Base-by-base conservation (phyloP, 2,329 filamentous ascomycete species). In the Zymoseptoria brevis region DNA sequence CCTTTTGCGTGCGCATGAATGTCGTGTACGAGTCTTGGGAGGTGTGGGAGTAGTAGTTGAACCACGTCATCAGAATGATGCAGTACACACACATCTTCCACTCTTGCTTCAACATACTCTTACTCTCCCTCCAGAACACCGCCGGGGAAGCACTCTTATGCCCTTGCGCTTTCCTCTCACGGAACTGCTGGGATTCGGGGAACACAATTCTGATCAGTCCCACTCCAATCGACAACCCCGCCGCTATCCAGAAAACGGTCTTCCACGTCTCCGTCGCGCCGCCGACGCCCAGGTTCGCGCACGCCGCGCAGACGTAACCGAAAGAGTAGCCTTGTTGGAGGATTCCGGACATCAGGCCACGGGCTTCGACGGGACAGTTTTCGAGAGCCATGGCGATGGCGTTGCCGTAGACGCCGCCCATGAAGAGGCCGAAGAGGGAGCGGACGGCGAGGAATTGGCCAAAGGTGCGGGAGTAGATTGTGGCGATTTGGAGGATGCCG, bases 21-120 rank as follows among this genome's bases (percentile, higher is more conserved):
- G 88, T 91, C 0, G 88, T 90, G 76, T 91, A 92, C 54, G 83
- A 87, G 75, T 93, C 89, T 72, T 93, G 88, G 22, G 84, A 87
- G 1, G 87, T 89, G 77, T 93, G 89, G 55, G 86, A 88, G 76
- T 89, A 90, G 73, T 80, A 85, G 75, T 86, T 86, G 77, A 85
- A 76, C 71, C 87, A 88, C 0, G 86, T 88, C 88, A 92, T 91
- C 56, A 93, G 78, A 62, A 92, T 79, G 72, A 88, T 78, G 73
- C 87, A 89, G 77, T 92, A 93, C 57, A 91, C 70, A 66, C 83
- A 87, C 82, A 91, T 85, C 72, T 83, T 83, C 89, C 88, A 92
- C 72, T 92, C 87, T 48, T 82, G 76, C 4, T 67, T 73, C 13
- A 92, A 73, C 85, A 91, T 90, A 16, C 75, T 71, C 72, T 82